Percentiles rank a stretch among this genome's conserved stretches.
Conservation (phyloP, 495 filamentous ascomycete species). For the Trichoderma asperelloides region DNA sequence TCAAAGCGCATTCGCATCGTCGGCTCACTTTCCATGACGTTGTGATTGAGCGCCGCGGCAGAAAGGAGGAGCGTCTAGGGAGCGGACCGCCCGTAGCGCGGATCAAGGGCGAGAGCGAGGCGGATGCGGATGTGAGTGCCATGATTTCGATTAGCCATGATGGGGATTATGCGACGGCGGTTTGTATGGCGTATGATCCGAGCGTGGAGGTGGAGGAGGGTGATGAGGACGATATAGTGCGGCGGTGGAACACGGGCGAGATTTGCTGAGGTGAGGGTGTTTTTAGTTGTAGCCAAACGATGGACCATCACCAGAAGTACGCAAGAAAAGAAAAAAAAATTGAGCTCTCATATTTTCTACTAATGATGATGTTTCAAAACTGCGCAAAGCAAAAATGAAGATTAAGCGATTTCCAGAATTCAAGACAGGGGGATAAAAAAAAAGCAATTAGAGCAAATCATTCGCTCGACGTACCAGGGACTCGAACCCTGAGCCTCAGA, state of each 20-base stretch:
- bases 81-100: constrained; percentile 15
- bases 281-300: too few relatives aligned
- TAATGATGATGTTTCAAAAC: neutral
- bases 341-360: too few relatives aligned
- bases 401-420: neutral
- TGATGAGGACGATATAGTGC: neutral
- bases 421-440: neutral
- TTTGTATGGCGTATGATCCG: constrained; percentile 23
- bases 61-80: constrained; percentile 2
- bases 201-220: neutral
- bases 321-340: too few relatives aligned
- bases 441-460: neutral
- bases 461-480: neutral
- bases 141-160: constrained; percentile 40
- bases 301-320: too few relatives aligned
- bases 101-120: constrained; percentile 11
- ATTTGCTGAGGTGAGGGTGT: neutral
- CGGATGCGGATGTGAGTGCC: constrained; percentile 12
- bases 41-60: constrained; percentile 21
- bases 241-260: neutral
- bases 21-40: constrained; percentile 39
- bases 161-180: constrained; percentile 37
- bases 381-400: too few relatives aligned
- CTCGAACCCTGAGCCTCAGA: constrained; percentile 7
- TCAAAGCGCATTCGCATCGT: constrained; percentile 46